Percentiles rank a stretch among this genome's conserved stretches.
Evolutionary conservation across 2,329 filamentous ascomycete species (phyloP).

Genomic region (Botryosphaeria dothidea): DNA sequence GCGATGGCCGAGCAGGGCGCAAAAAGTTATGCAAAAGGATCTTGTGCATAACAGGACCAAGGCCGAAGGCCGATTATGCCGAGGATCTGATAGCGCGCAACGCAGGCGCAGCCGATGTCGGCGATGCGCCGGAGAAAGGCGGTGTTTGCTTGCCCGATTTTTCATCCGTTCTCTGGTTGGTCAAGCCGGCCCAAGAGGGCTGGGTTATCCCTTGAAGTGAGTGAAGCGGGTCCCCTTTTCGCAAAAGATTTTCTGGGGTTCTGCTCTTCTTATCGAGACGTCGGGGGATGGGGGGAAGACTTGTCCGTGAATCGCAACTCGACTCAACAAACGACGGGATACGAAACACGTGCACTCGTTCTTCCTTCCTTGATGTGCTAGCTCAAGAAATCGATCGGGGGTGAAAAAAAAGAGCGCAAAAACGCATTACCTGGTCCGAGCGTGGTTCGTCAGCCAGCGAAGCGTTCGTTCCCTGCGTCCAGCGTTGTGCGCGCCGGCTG

Average conservation of each 20-base stretch:
- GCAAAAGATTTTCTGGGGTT: neutral
- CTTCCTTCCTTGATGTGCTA: neutral
- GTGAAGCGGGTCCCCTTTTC: neutral
- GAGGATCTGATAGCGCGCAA: conserved; percentile 8
- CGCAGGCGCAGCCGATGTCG: neutral
- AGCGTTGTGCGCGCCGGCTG: neutral
- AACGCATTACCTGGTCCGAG: no score
- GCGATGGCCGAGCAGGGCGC: neutral
- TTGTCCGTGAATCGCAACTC: neutral
- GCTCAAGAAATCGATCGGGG: neutral
- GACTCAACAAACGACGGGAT: no score
- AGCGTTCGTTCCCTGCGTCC: neutral
- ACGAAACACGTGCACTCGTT: neutral
- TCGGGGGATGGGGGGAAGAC: neutral
- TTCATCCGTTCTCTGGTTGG: conserved; percentile 5
- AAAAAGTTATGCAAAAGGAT: neutral
- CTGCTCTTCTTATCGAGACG: neutral
- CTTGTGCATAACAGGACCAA: neutral
- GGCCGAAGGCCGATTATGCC: neutral
- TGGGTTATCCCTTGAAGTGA: neutral
- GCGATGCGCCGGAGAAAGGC: neutral
- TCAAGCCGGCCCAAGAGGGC: neutral
- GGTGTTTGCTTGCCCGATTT: neutral
- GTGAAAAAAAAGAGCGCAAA: neutral
- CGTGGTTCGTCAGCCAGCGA: no score